phyloP scores from a whole-genome alignment of 2,329 filamentous ascomycete species.

The Trichoderma oligosporum region DNA sequence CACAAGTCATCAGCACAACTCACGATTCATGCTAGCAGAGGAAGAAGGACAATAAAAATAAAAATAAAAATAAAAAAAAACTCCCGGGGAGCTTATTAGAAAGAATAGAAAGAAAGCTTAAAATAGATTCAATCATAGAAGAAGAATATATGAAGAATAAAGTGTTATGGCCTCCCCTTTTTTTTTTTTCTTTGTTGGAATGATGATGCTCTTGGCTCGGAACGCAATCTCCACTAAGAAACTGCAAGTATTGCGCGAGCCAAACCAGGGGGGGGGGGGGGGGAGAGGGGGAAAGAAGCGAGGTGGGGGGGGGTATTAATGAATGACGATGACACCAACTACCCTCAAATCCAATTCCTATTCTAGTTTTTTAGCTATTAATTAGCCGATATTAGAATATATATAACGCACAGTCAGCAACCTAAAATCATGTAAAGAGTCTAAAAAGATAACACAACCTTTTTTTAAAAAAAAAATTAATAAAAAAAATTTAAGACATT shows the following conservation, averaged over 20 bases:
- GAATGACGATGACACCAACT: not conserved
- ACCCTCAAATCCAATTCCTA: not conserved
- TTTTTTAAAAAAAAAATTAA: not conserved
- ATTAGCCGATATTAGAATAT: not conserved
- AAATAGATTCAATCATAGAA: no score
- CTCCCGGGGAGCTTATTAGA: no score
- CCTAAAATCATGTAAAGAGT: not conserved
- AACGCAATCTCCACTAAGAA: conserved; percentile 11
- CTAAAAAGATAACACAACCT: not conserved
- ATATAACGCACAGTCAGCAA: not conserved
- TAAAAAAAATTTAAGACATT: not conserved
- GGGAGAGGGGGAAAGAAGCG: not conserved
- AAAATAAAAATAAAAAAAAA: no score
- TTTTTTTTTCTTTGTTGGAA: conserved; percentile 4
- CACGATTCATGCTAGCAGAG: no score
- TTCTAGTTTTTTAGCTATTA: not conserved
- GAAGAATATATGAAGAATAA: not conserved
- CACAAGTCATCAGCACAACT: no score
- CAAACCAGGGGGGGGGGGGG: not conserved
- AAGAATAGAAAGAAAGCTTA: no score
- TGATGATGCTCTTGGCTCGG: not conserved
- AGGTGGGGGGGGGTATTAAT: not conserved
- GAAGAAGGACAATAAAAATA: no score
- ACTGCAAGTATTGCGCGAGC: conserved; percentile 4
- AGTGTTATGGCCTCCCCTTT: not conserved